Base-by-base conservation (phyloP, 2,329 filamentous ascomycete species). In the Falciphora oryzae region DNA sequence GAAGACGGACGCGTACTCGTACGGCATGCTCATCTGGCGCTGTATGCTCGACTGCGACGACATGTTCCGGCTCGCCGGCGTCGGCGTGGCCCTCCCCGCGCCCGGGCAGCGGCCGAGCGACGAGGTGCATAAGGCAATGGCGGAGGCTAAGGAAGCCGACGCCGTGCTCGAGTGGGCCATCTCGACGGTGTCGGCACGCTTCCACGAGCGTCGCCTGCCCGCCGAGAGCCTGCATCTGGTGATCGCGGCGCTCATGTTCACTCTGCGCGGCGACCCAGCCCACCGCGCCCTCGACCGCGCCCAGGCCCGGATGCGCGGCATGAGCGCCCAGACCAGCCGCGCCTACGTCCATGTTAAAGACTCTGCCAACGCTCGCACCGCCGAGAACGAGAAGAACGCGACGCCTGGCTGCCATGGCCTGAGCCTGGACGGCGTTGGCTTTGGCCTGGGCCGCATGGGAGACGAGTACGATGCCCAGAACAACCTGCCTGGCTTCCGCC, bases 1-100 rank as follows among this genome's bases (percentile, higher is more conserved):
- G 27, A 67, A 66, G 57, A 66, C 66, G 29, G 66, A 67, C 28
- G 66, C 66, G 7, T 67, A 66, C 57, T 65, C 65, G 56, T 67
- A 67, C 38, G 66, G 66, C 25, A 67, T 67, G 66, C 65, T 67
- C 6, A 65, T 67, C 16, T 67, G 66, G 66, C 65, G 66, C 3
- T 67, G 66, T 64, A 65, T 67, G 65, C 62, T 67, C 57, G 65
- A 67, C 64, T 65, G 60, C 25, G 29, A 50, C 57, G 65, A 66
- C 56, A 61, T 67, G 50, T 63, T 63, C 29, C 28, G 50, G 4
- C 53, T 57, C 25, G 56, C 29, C 50, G 61, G 61, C 61, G 56
- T 25, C n/a, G 56, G n/a, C 56, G 56, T 57, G n/a, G 14, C 35
- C 3, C 38, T 62, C 27, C 60, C 44, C 16, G 27, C 31, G 14